Percentiles rank a stretch among this genome's conserved stretches.
phyloP scores from a whole-genome alignment of 257 asterid genomes.

The Solanum acaule region DNA sequence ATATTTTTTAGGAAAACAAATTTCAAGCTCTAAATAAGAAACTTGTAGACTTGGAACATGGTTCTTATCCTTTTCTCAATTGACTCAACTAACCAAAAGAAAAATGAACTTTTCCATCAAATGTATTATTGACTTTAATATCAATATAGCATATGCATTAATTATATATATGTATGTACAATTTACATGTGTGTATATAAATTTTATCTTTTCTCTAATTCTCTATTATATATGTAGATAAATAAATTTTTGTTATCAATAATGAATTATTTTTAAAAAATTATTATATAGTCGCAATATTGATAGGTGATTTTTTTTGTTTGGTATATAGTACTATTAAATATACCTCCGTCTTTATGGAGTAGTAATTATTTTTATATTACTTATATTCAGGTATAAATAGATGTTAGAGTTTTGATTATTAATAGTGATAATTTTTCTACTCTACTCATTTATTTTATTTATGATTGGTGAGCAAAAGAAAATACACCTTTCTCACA shows the following conservation, averaged over 20 bases:
- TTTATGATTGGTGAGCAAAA: not conserved
- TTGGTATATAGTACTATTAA: no score
- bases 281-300: no score
- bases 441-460: not conserved
- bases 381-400: not conserved
- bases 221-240: no score
- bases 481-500: not conserved
- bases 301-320: not conserved
- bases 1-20: not conserved
- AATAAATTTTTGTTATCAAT: not conserved
- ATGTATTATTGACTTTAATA: not conserved
- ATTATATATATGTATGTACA: no score
- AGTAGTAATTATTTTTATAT: no score
- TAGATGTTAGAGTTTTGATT: not conserved
- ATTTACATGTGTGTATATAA: not conserved
- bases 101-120: not conserved
- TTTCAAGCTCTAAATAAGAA: not conserved
- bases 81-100: not conserved
- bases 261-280: no score
- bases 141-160: not conserved
- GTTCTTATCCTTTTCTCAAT: not conserved
- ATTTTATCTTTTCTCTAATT: no score
- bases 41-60: not conserved
- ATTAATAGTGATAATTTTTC: not conserved
- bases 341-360: not conserved